Base-by-base conservation (phyloP, 768 basidiomycete species). In the Pulveroboletus frians region DNA sequence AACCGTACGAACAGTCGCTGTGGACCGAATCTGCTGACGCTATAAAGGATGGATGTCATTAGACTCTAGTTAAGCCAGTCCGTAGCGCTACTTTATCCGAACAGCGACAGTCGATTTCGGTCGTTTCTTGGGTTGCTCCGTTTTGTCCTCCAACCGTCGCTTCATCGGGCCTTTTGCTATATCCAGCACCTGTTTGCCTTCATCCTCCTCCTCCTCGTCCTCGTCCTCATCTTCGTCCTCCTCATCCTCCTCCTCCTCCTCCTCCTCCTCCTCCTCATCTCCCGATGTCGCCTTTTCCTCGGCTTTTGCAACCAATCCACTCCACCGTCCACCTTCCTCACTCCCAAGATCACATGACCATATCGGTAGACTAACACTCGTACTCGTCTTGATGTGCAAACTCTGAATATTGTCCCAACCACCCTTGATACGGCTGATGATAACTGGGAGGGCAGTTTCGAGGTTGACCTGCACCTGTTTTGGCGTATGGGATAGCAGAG, bases 361-460 rank as follows among this genome's bases (percentile, higher is more conserved):
- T 62, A 99, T 83, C 5, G 96, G 96, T n/a, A 99, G 69, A 55
- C 85, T 81, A 30, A 83, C 74, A 45, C 88, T 90, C 10, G 79
- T 80, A 56, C 82, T 88, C 1, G 92, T 95, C 70, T 98, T 98
- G 71, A 99, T 81, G 55, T 90, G 78, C 17, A 99, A 67, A 49
- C 81, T 84, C 60, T 94, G 91, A 44, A 98, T 74, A 67, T 97
- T 96, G 46, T 86, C 84, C 93, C 94, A 98, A 23, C 81, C 83
- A 40, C 81, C 86, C 49, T 81, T 81, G 60, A 97, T 79, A 41
- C 76, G 75, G 48, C 80, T 70, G 29, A 83, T 76, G 46, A 96
- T 71, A 9, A 76, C 78, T 7, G 96, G 93, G 9, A 97, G 73
- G 14, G 90, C 88, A 9, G 75, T 74, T 60, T 82, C 71, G 42